Conservation (phyloP, 1,139 yeast species). For the Lodderomyces metapsilosis region DNA sequence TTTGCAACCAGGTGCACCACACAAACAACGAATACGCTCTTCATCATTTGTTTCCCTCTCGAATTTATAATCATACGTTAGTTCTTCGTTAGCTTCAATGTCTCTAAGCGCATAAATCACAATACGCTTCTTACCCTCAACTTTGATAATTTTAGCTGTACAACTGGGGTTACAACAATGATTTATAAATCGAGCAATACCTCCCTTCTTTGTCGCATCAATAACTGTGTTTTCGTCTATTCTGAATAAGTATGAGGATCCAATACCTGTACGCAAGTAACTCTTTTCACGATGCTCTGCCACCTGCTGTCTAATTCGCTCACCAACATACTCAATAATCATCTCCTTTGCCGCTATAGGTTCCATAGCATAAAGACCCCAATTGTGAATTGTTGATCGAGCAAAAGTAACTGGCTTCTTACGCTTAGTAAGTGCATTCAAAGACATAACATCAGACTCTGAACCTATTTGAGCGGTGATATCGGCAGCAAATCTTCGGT, state of each 20-base stretch:
- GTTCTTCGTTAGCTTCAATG: conserved; percentile 84
- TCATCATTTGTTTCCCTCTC: conserved; percentile 89
- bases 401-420: conserved; percentile 95
- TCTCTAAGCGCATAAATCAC: conserved; percentile 92
- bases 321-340: conserved; percentile 99
- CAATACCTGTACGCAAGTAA: conserved; percentile 88
- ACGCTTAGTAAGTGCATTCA: conserved; percentile 79
- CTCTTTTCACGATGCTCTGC: conserved; percentile 90
- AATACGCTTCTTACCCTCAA: conserved; percentile 90
- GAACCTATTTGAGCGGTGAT: conserved; percentile 80
- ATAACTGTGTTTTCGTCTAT: conserved; percentile 93
- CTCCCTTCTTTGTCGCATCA: conserved; percentile 97
- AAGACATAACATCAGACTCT: conserved; percentile 76
- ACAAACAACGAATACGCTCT: conserved; percentile 85
- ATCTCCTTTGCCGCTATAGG: conserved; percentile 93
- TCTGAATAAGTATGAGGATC: conserved; percentile 88
- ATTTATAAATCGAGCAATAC: conserved; percentile 92
- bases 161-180: conserved; percentile 98
- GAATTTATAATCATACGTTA: conserved; percentile 93
- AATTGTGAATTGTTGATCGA: conserved; percentile 92
- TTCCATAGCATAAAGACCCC: conserved; percentile 96
- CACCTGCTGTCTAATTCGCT: conserved; percentile 87
- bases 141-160: conserved; percentile 93
- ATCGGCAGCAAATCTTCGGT: conserved; percentile 88
- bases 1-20: conserved; percentile 94